phyloP scores from a whole-genome alignment of 2,329 filamentous ascomycete species.

The Onygena corvina region DNA sequence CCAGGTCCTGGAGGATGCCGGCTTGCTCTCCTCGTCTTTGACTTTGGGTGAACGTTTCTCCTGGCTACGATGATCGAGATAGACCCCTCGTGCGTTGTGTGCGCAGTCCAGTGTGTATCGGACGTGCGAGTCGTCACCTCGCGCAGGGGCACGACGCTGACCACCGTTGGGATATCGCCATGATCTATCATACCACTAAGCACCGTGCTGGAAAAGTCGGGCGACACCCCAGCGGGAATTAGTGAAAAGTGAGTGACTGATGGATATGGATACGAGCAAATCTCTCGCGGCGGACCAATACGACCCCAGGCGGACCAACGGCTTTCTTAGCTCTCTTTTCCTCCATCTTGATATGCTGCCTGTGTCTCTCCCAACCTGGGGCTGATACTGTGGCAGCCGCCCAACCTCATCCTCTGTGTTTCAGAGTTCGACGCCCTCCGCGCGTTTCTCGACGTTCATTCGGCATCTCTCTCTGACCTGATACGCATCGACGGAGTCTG shows the following conservation, averaged over 20 bases:
- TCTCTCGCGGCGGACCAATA: not conserved
- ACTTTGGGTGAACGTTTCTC: not conserved
- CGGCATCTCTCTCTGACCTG: not conserved
- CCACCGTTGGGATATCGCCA: not conserved
- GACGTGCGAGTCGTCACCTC: not conserved
- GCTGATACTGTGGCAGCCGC: not conserved
- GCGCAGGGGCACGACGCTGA: not conserved
- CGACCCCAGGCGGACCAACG: not conserved
- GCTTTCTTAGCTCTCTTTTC: not conserved
- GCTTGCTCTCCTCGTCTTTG: not conserved
- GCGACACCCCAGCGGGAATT: not conserved
- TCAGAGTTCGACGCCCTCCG: not conserved
- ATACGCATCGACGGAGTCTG: not conserved
- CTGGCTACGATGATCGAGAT: too few relatives aligned
- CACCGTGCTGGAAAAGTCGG: not conserved
- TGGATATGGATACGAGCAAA: not conserved
- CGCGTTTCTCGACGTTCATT: not conserved
- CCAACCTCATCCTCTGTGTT: not conserved
- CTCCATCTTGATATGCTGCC: too few relatives aligned
- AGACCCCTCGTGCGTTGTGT: too few relatives aligned
- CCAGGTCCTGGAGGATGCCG: not conserved
- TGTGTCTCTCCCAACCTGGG: not conserved
- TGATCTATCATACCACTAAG: slow-evolving; percentile 2
- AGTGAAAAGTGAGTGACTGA: too few relatives aligned
- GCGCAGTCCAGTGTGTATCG: too few relatives aligned